These are phyloP conservation scores for Tetrapisispora namnaoensis DNA, from an alignment of 805 yeast species.

Conservation along the genomic window DNA sequence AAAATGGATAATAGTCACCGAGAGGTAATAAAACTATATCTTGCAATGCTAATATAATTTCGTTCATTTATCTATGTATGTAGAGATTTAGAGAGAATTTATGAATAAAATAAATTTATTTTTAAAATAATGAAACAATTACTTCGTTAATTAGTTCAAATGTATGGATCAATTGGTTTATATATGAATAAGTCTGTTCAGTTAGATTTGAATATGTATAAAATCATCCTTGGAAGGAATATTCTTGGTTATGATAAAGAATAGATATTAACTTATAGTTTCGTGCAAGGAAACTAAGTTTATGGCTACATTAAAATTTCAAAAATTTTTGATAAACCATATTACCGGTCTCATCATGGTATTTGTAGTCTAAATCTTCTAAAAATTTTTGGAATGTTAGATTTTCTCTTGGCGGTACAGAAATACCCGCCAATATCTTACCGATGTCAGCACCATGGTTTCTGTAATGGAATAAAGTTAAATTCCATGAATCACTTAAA, in stretches of 20 bases:
- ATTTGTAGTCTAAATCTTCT: slow-evolving; percentile 63
- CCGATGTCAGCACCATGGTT: slow-evolving; percentile 95
- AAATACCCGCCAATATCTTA: slow-evolving; percentile 81
- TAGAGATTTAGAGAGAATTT: neutral
- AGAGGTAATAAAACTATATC: too few relatives aligned
- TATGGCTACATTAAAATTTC: slow-evolving; percentile 23
- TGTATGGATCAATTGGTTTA: too few relatives aligned
- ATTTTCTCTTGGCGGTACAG: slow-evolving; percentile 64
- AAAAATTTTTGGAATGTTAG: slow-evolving; percentile 60
- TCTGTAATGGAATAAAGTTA: slow-evolving; percentile 91
- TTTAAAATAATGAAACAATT: neutral
- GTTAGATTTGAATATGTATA: too few relatives aligned
- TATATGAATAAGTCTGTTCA: too few relatives aligned
- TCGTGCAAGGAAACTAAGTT: neutral
- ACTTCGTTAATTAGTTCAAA: neutral
- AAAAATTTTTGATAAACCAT: slow-evolving; percentile 76
- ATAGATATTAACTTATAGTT: neutral
- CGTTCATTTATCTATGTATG: neutral
- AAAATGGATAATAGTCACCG: too few relatives aligned
- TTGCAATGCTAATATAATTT: too few relatives aligned
- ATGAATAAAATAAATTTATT: neutral
- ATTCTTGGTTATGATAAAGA: too few relatives aligned
- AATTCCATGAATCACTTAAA: slow-evolving; percentile 75
- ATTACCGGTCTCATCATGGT: slow-evolving; percentile 74
- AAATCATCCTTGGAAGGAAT: too few relatives aligned